Base-by-base conservation (phyloP, 345 rosid species). In the Cochlearia excelsa region DNA sequence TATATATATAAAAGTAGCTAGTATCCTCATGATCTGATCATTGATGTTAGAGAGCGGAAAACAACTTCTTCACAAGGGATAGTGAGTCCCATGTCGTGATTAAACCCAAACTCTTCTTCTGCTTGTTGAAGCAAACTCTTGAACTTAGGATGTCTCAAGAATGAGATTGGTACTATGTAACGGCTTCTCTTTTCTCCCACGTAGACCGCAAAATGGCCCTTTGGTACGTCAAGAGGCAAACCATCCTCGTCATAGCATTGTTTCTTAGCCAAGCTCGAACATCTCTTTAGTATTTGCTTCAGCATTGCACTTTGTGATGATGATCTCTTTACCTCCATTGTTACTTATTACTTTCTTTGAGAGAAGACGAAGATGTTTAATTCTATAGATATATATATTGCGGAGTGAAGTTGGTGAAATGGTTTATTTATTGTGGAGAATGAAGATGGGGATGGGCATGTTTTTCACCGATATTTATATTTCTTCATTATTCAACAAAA, bases 21-120 rank as follows among this genome's bases (percentile, higher is more conserved):
- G 5, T 58, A 9, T 43, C 10, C 3, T 4, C 7, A 52, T 81
- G 79, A 92, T 74, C 82, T 62, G 39, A 86, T 78, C 85, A 74
- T 79, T 27, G 97, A 89, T 26, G 96, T 87, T 59, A 93, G 76
- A 62, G 94, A 78, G 39, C 79, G 90, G 68, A 93, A 93, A 64
- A 81, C 92, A 30, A 76, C 87, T 77, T 93, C 99, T 78, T 89
- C 90, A 65, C 97, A 89, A 56, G 99, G 99, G 62, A 93, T 87
- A 4, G 96, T 93, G 57, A 93, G 80, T 8, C 99, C 97, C 95
- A 87, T 87, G 16, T 85, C 85, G 54, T 93, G 94, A 61, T 81
- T 82, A 30, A 89, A 93, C 1, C 99, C 99, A 7, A 89, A 93
- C 78, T 93, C 99, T 46, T 93, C 99, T 61, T 93, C 99, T 2